Conservation (phyloP, 1,139 yeast species). For the Pichia sp. region DNA sequence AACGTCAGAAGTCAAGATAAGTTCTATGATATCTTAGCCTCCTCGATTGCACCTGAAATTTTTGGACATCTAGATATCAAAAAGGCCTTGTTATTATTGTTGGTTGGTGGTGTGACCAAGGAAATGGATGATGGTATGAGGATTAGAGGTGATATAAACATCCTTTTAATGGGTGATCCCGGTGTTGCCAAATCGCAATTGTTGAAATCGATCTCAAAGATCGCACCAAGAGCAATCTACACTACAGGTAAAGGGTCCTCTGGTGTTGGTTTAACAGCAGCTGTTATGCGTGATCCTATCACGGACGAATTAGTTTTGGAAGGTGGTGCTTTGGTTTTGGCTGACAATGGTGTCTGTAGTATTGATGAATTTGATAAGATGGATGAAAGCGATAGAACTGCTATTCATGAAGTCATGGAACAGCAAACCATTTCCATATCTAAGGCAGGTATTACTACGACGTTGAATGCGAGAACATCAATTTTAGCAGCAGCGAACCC, state of each 20-base stretch:
- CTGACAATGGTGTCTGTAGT: slow-evolving; percentile 98
- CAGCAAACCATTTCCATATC: slow-evolving; percentile 97
- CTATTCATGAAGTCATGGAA: slow-evolving; percentile 99
- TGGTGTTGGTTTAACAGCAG: slow-evolving; percentile 98
- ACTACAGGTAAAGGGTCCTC: slow-evolving; percentile 99
- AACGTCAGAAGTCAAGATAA: slow-evolving; percentile 56
- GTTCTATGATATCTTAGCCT: slow-evolving; percentile 74
- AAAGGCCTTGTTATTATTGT: slow-evolving; percentile 74
- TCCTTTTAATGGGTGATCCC: slow-evolving; percentile 98
- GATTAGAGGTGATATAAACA: slow-evolving; percentile 95
- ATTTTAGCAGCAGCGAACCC: slow-evolving; percentile 98
- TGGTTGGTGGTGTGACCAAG: slow-evolving; percentile 95
- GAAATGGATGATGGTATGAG: slow-evolving; percentile 94
- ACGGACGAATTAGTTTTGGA: slow-evolving; percentile 98
- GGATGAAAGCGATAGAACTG: slow-evolving; percentile 97
- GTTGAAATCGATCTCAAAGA: slow-evolving; percentile 82
- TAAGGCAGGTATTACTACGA: slow-evolving; percentile 96
- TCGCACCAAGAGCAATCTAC: slow-evolving; percentile 95
- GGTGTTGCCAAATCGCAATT: slow-evolving; percentile 99
- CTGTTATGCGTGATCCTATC: slow-evolving; percentile 97
- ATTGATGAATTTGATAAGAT: slow-evolving; percentile 98
- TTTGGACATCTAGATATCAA: slow-evolving; percentile 92
- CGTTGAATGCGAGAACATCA: slow-evolving; percentile 92
- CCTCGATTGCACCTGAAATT: slow-evolving; percentile 96
- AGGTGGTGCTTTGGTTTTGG: slow-evolving; percentile 96